A percentile compares a stretch with the other conserved stretches of the same genome.
Evolutionary conservation across 208 protist species (phyloP).

Genomic region (Tetramitus jugosus): DNA sequence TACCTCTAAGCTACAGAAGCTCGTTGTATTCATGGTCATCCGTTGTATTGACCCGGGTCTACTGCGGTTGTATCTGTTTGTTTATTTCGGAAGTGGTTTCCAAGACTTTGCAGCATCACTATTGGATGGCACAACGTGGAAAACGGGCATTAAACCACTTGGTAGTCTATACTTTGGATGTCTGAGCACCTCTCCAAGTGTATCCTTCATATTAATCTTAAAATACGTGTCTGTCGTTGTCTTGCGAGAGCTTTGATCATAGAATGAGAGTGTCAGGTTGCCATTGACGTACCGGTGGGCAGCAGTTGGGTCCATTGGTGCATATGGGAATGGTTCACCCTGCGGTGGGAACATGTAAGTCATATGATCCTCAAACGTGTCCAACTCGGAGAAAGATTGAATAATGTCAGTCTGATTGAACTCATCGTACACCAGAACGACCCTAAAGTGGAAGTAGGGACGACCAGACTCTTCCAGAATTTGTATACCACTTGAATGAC

Average conservation of each 20-base stretch:
- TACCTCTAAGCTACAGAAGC: no score
- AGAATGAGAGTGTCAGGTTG: neutral
- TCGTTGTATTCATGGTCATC: no score
- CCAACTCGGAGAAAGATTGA: neutral
- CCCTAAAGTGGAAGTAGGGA: neutral
- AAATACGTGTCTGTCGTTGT: neutral
- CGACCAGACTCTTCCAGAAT: neutral
- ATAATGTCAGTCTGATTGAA: constrained; percentile 21
- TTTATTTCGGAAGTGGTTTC: no score
- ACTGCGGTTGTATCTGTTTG: no score
- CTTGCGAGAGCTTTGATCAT: neutral
- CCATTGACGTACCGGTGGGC: neutral
- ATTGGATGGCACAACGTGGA: neutral
- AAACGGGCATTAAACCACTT: constrained; percentile 8
- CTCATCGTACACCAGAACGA: constrained; percentile 17
- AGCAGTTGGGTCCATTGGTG: neutral
- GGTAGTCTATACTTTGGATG: neutral
- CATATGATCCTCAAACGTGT: constrained; percentile 11
- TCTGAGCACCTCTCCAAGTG: neutral
- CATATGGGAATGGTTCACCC: neutral
- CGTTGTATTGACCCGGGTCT: no score
- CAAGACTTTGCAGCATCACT: no score
- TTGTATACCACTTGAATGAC: neutral
- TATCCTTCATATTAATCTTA: constrained; percentile 3
- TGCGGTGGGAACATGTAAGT: constrained; percentile 15